phyloP scores from a whole-genome alignment of 257 asterid species.

The Fraxinus americana region DNA sequence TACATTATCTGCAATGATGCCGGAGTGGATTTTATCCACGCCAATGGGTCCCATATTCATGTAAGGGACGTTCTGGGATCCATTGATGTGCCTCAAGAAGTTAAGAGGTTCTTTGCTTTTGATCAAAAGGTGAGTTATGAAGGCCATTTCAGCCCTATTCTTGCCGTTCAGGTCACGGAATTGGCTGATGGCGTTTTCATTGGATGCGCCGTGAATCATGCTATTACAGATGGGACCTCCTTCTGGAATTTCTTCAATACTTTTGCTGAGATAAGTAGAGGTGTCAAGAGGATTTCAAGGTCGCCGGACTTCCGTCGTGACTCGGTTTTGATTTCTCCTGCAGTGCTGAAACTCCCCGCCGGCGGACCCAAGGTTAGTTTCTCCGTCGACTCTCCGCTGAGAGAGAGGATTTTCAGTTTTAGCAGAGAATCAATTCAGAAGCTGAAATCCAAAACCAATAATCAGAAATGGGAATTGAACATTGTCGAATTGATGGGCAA shows the following conservation, averaged over 20 bases:
- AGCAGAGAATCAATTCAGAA: constrained; percentile 17
- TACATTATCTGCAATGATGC: constrained; percentile 35
- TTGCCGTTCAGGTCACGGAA: constrained; percentile 45
- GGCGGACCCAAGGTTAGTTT: constrained; percentile 12
- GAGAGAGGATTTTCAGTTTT: constrained; percentile 21
- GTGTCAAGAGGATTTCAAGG: constrained; percentile 31
- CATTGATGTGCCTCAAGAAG: constrained; percentile 25
- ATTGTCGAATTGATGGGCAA: constrained; percentile 2
- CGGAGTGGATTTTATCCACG: constrained; percentile 43
- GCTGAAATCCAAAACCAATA: background rate
- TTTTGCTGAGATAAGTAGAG: constrained; percentile 40
- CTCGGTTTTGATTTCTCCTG: constrained; percentile 13
- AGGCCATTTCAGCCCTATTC: constrained; percentile 37
- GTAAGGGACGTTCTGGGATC: constrained; percentile 22
- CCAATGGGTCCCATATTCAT: constrained; percentile 28
- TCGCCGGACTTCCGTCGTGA: constrained; percentile 14
- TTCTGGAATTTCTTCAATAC: constrained; percentile 56
- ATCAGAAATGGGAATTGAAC: constrained; percentile 5
- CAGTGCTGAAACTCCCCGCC: constrained; percentile 8
- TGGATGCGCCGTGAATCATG: constrained; percentile 38
- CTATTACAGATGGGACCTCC: constrained; percentile 53
- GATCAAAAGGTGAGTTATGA: constrained; percentile 33
- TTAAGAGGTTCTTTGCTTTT: constrained; percentile 37
- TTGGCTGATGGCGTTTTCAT: constrained; percentile 38
- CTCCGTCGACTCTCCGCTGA: background rate